Base-by-base conservation (phyloP, 768 basidiomycete species). In the Panellus pusillus region DNA sequence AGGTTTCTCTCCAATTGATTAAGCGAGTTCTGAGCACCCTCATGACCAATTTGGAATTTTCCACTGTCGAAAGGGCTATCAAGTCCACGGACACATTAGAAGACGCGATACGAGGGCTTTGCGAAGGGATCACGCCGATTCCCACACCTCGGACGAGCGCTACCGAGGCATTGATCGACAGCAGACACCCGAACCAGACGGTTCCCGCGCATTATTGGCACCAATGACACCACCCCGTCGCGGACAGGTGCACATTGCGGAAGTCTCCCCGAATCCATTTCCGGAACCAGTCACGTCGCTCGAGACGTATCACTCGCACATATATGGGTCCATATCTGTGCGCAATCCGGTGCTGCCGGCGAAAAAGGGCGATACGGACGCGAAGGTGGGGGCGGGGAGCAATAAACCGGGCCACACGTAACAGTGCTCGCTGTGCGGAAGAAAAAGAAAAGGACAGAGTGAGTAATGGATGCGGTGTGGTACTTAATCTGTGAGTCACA, bases 21-120 rank as follows among this genome's bases (percentile, higher is more conserved):
- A 83, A 84, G 63, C 85, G 93, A 17, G 73, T 97, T 18, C 66
- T 89, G 62, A 74, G 78, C 19, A 81, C 83, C 45, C 73, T 96
- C 60, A 75, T 84, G 67, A 89, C 78, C 18, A 82, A 86, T 36
- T 81, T 88, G 59, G 91, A 94, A 67, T 95, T 94, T 68, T 84
- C 85, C 35, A 84, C 79, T 9, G 65, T 70, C 11, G 84, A 86
- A 48, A 78, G 82, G 50, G 80, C 88, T 15, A 68, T 81, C 55
- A 80, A 83, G 62, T 87, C 81, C 14, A 92, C 90, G 24, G 83
- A 84, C 65, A 80, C 84, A 38, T 71, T 95, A 61, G 84, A 90
- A 68, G 76, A 76, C 29, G 74, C 83, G 12, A 83, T 92, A 56
- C 76, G 77, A 60, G 85, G 87, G 3, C 70, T 91, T 31, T 92